Evolutionary conservation across 129 eudicot species (phyloP).

Genomic region (Saposhnikovia divaricata): DNA sequence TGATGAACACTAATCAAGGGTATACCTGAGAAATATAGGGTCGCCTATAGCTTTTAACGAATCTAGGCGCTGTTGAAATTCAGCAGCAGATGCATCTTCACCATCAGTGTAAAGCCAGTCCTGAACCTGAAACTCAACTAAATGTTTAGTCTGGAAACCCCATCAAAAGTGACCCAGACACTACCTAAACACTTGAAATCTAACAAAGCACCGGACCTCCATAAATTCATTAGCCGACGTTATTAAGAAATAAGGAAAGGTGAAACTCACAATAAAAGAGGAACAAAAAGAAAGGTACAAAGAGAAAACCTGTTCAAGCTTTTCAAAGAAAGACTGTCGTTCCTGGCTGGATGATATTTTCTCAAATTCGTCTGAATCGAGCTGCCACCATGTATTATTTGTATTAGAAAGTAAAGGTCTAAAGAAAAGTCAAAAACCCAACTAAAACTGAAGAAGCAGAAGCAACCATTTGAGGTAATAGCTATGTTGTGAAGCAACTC

Average conservation of each 20-base stretch:
- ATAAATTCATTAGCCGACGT: background rate
- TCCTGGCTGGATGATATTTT: slow-evolving; percentile 65
- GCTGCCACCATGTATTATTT: slow-evolving; percentile 30
- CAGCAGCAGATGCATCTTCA: slow-evolving; percentile 94
- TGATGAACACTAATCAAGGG: slow-evolving; percentile 3
- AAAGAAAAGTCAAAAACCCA: background rate
- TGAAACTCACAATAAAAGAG: background rate
- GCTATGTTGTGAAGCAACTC: background rate
- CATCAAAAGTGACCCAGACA: background rate
- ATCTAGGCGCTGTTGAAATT: slow-evolving; percentile 72
- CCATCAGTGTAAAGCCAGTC: slow-evolving; percentile 98
- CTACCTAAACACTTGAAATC: background rate
- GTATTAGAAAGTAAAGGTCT: background rate
- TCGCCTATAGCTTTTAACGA: slow-evolving; percentile 77
- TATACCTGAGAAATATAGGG: slow-evolving; percentile 86
- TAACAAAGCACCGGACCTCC: too few relatives aligned
- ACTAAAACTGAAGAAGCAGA: background rate
- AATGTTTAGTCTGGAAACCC: slow-evolving; percentile 3
- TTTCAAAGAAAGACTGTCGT: slow-evolving; percentile 60
- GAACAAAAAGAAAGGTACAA: background rate
- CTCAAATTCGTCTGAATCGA: slow-evolving; percentile 72
- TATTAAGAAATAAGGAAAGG: background rate
- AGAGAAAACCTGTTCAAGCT: slow-evolving; percentile 76
- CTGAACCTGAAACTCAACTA: slow-evolving; percentile 56
- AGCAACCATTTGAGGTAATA: background rate